Percentiles rank a stretch among this genome's conserved stretches.
Conservation (phyloP, 495 filamentous ascomycete species). For the Trichoderma reesei region DNA sequence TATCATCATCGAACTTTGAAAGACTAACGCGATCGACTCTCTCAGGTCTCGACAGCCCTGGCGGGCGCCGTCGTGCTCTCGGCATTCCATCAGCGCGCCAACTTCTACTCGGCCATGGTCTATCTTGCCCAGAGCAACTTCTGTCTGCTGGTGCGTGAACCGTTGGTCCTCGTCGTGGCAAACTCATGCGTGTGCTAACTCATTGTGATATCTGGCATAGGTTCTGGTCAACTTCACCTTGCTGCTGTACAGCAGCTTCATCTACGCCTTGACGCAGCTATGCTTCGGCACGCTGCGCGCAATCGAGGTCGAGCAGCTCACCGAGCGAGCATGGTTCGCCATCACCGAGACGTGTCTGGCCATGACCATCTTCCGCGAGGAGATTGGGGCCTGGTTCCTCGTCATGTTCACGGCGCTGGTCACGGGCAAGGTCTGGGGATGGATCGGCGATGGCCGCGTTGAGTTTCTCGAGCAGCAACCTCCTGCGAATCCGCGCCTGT, state of each 20-base stretch:
- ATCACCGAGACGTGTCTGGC: slow-evolving; percentile 93
- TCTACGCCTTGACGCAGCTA: slow-evolving; percentile 80
- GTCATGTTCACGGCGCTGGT: slow-evolving; percentile 93
- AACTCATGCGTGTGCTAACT: no score
- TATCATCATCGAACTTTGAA: no score
- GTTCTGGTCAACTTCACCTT: slow-evolving; percentile 84
- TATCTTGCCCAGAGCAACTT: slow-evolving; percentile 93
- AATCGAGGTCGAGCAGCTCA: slow-evolving; percentile 92
- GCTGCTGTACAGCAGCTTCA: slow-evolving; percentile 60
- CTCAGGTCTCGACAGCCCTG: slow-evolving; percentile 62
- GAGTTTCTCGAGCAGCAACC: slow-evolving; percentile 94
- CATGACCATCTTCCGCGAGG: slow-evolving; percentile 98
- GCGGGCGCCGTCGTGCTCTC: slow-evolving; percentile 75
- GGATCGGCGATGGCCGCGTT: slow-evolving; percentile 92
- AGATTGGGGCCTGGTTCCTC: slow-evolving; percentile 86
- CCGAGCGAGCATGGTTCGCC: slow-evolving; percentile 95
- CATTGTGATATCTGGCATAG: slow-evolving; percentile 28
- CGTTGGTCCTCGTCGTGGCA: no score
- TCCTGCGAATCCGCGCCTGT: slow-evolving; percentile 78
- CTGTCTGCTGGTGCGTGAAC: slow-evolving; percentile 67
- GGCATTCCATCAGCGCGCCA: slow-evolving; percentile 86
- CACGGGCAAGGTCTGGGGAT: slow-evolving; percentile 92
- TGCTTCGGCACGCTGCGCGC: slow-evolving; percentile 87
- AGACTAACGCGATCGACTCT: not conserved
- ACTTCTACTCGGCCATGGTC: slow-evolving; percentile 95